Conservation (phyloP, 257 asterid genomes). For the Ballota nigra region DNA sequence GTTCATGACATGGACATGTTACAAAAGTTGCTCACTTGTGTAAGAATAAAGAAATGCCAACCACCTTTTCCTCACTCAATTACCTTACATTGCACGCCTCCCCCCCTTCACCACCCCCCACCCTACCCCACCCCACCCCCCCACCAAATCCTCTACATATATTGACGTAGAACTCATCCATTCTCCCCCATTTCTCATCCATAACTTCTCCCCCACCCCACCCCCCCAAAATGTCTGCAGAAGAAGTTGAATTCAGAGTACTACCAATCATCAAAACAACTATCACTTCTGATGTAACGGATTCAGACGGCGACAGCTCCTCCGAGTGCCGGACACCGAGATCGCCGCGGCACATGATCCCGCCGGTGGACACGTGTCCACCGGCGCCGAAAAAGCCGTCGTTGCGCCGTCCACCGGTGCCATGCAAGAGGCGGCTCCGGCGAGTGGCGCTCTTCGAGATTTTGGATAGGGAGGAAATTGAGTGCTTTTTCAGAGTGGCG, state of each 20-base stretch:
- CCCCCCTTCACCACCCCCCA: not conserved
- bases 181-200: constrained; percentile 27
- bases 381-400: constrained; percentile 58
- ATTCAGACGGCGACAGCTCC: not conserved
- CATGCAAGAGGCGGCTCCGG: constrained; percentile 48
- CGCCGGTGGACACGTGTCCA: constrained; percentile 45
- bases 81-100: constrained; percentile 47
- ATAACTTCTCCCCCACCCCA: not conserved
- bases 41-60: constrained; percentile 41
- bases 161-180: constrained; percentile 22
- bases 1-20: constrained; percentile 44
- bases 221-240: constrained; percentile 33
- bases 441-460: constrained; percentile 44
- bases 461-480: constrained; percentile 39
- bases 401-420: constrained; percentile 21
- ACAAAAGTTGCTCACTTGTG: constrained; percentile 44
- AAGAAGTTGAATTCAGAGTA: constrained; percentile 34
- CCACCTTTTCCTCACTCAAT: constrained; percentile 32
- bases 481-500: constrained; percentile 37
- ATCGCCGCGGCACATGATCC: constrained; percentile 47
- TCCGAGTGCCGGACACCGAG: constrained; percentile 47
- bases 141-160: constrained; percentile 21
- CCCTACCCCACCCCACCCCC: not conserved
- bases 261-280: constrained; percentile 33
- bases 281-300: constrained; percentile 9